A percentile compares a stretch with the other conserved stretches of the same genome.
Evolutionary conservation across 2,329 filamentous ascomycete species (phyloP).

Genomic region (Ophiocordyceps camponoti-floridani): DNA sequence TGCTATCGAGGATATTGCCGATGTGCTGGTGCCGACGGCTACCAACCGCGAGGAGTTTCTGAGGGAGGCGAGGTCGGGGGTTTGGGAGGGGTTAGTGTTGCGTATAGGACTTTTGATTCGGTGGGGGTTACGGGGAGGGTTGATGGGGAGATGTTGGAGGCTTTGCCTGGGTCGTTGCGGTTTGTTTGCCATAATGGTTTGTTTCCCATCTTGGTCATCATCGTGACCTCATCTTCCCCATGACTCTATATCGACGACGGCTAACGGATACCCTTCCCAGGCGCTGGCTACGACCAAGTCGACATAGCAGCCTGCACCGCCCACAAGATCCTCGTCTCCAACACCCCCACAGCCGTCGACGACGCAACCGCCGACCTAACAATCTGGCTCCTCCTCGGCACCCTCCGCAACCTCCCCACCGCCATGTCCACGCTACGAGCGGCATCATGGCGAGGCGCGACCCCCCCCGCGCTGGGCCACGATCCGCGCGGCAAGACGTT

Average conservation of each 20-base stretch:
- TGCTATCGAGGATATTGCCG: conserved; percentile 40
- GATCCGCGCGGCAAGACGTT: conserved; percentile 48
- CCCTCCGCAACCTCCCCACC: conserved; percentile 46
- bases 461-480: conserved; percentile 32
- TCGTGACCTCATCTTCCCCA: not conserved
- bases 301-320: conserved; percentile 45
- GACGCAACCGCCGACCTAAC: conserved; percentile 54
- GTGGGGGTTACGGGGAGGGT: conserved; percentile 33
- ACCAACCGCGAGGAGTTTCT: conserved; percentile 5
- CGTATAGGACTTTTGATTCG: conserved; percentile 35
- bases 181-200: conserved; percentile 26
- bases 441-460: conserved; percentile 37
- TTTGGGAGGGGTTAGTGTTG: conserved; percentile 36
- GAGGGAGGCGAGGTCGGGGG: conserved; percentile 33
- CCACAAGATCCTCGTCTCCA: conserved; percentile 43
- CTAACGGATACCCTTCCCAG: conserved; percentile 16
- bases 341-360: conserved; percentile 48
- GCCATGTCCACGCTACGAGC: conserved; percentile 38
- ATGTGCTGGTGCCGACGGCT: conserved; percentile 23
- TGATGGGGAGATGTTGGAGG: conserved; percentile 40
- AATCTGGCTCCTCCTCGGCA: conserved; percentile 54
- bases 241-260: not conserved
- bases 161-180: conserved; percentile 19
- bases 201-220: conserved; percentile 5
- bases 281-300: conserved; percentile 50